A percentile compares a stretch with the other conserved stretches of the same genome.
Conservation (phyloP, 805 yeast genomes). For the Metschnikowia proteae region DNA sequence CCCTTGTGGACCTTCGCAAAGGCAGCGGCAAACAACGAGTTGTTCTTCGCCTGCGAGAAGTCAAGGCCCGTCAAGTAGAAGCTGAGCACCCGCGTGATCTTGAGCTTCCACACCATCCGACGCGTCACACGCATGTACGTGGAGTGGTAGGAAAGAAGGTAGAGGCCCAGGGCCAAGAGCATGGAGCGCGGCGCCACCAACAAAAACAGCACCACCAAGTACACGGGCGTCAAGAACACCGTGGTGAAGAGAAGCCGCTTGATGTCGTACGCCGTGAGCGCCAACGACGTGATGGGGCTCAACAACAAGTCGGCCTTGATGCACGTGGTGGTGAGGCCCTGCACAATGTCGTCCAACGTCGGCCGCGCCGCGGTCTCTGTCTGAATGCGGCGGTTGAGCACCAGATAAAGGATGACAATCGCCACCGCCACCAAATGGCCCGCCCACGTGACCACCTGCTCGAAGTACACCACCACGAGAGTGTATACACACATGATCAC, state of each 20-base stretch:
- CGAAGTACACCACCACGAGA: conserved; percentile 70
- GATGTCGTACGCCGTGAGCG: conserved; percentile 74
- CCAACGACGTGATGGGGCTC: conserved; percentile 71
- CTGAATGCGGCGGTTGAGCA: conserved; percentile 53
- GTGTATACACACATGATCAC: conserved; percentile 54
- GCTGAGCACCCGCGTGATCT: conserved; percentile 61
- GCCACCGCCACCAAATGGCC: conserved; percentile 76
- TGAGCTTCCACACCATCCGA: conserved; percentile 79
- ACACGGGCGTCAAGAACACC: conserved; percentile 79
- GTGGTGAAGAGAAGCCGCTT: conserved; percentile 80
- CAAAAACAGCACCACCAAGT: conserved; percentile 64
- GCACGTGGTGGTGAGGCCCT: conserved; percentile 68
- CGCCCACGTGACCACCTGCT: conserved; percentile 67
- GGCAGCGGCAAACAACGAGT: conserved; percentile 52
- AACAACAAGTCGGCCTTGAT: conserved; percentile 73
- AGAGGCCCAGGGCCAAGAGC: conserved; percentile 54
- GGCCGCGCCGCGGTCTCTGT: conserved; percentile 63
- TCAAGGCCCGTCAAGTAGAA: conserved; percentile 88
- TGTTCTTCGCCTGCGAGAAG: conserved; percentile 46
- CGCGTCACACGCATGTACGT: conserved; percentile 80
- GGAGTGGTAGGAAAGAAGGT: conserved; percentile 79
- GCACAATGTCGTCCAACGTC: conserved; percentile 82
- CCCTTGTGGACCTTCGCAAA: conserved; percentile 48
- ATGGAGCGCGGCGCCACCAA: conserved; percentile 68
- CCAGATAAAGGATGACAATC: conserved; percentile 55